A percentile compares a stretch with the other conserved stretches of the same genome.
These are phyloP conservation scores for Xylaria bambusicola DNA, from an alignment of 495 filamentous ascomycete species.

Conservation along the genomic window DNA sequence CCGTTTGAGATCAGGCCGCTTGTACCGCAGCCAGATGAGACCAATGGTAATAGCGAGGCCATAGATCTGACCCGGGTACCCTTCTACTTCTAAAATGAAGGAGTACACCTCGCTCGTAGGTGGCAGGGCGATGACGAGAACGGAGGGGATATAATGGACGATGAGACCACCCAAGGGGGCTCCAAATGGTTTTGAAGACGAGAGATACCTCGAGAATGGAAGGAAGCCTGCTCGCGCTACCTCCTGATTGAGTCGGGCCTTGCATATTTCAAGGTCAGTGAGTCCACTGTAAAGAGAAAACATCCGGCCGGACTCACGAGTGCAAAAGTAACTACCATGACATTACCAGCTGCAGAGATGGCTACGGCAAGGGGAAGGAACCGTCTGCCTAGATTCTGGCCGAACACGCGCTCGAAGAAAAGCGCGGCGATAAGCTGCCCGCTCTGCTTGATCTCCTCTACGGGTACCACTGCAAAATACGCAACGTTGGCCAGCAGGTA, in stretches of 20 bases:
- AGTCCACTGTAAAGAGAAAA: background rate
- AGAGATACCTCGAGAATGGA: slow-evolving; percentile 61
- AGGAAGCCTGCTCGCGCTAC: slow-evolving; percentile 60
- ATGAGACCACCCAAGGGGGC: slow-evolving; percentile 68
- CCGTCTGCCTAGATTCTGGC: slow-evolving; percentile 54
- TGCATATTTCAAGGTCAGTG: background rate
- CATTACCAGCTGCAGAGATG: slow-evolving; percentile 68
- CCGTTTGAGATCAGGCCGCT: slow-evolving; percentile 61
- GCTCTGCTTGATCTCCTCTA: slow-evolving; percentile 67
- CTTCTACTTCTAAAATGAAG: slow-evolving; percentile 74
- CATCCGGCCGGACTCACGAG: slow-evolving; percentile 42
- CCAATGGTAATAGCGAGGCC: slow-evolving; percentile 61
- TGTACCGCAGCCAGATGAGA: slow-evolving; percentile 61
- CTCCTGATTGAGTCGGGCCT: slow-evolving; percentile 62
- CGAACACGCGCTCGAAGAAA: slow-evolving; percentile 69
- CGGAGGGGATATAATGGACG: slow-evolving; percentile 67
- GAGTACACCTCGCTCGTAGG: slow-evolving; percentile 68
- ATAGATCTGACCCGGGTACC: slow-evolving; percentile 66
- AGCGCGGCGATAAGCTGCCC: slow-evolving; percentile 69
- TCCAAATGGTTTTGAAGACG: slow-evolving; percentile 67
- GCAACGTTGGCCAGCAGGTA: slow-evolving; percentile 72
- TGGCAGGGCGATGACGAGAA: slow-evolving; percentile 65
- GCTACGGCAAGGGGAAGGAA: slow-evolving; percentile 67
- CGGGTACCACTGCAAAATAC: slow-evolving; percentile 67
- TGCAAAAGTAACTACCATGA: slow-evolving; percentile 75